A percentile compares a stretch with the other conserved stretches of the same genome.
Conservation (phyloP, 2,329 filamentous ascomycete species). For the Incumbomyces delicatus region DNA sequence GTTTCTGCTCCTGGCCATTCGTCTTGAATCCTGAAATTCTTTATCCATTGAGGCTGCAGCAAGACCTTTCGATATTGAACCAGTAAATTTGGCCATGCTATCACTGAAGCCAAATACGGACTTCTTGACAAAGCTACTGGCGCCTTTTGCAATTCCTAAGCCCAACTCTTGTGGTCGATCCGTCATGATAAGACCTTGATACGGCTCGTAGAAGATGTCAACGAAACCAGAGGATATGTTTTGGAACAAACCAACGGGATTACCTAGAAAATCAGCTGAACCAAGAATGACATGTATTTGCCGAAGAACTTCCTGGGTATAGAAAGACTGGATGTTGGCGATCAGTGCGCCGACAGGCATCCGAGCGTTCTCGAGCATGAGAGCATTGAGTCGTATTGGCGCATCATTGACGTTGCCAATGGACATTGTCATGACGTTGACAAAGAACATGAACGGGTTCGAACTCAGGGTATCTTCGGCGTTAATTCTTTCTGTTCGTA, state of each 20-base stretch:
- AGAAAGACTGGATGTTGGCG: slow-evolving; percentile 83
- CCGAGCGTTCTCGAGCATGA: slow-evolving; percentile 90
- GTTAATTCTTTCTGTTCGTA: slow-evolving; percentile 91
- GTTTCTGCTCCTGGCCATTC: slow-evolving; percentile 87
- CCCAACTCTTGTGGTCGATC: slow-evolving; percentile 93
- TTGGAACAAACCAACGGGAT: slow-evolving; percentile 95
- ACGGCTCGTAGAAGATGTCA: slow-evolving; percentile 98
- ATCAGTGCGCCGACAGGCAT: slow-evolving; percentile 77
- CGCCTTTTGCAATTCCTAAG: slow-evolving; percentile 89
- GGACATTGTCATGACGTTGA: slow-evolving; percentile 98
- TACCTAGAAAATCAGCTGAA: slow-evolving; percentile 93
- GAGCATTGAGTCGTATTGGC: slow-evolving; percentile 81
- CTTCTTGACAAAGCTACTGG: slow-evolving; percentile 96
- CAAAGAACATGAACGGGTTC: slow-evolving; percentile 96
- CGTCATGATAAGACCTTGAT: slow-evolving; percentile 93
- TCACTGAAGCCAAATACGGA: slow-evolving; percentile 95
- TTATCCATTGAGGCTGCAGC: slow-evolving; percentile 94
- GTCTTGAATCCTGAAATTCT: slow-evolving; percentile 91
- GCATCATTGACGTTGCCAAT: slow-evolving; percentile 99
- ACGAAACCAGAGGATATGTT: slow-evolving; percentile 94
- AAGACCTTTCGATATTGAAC: slow-evolving; percentile 91
- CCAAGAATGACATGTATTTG: slow-evolving; percentile 97
- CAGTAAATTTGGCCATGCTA: slow-evolving; percentile 95
- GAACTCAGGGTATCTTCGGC: slow-evolving; percentile 85
- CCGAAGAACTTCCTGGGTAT: slow-evolving; percentile 89